Base-by-base conservation (phyloP, 208 protist species). In the Novymonas esmeraldas region DNA sequence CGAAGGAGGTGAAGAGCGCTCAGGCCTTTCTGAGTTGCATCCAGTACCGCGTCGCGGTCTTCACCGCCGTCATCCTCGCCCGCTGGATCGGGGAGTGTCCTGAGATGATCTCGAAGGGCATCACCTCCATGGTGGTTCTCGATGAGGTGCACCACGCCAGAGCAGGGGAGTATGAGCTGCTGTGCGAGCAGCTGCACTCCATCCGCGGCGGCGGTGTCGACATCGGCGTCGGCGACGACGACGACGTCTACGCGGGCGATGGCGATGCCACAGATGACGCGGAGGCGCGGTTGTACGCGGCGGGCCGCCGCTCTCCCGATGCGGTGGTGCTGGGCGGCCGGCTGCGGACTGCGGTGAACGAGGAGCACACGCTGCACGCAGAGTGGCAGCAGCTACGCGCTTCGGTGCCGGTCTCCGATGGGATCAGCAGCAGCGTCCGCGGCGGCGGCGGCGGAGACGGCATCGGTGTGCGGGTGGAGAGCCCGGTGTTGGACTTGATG, bases 111-210 rank as follows among this genome's bases (percentile, higher is more conserved):
- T 57, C 18, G 16, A 24, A 67, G 22, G 10, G 36, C 7, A 31
- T 80, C 11, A 62, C 39, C 3, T 68, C 65, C 31, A 60, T 93
- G 18, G 59, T 92, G 9, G 60, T 93, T 38, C 49, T 91, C 16
- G 87, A 93, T 54, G 87, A 93, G 57, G 84, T 76, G 31, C 87
- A 93, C 69, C 82, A 93, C 68, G 70, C 78, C n/a, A 26, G 36
- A 20, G 57, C 59, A 2, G 78, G 78, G 1, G 20, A 14, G n/a
- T 68, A 64, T 20, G 46, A 71, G 57, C 29, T 38, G 11, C 56
- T 83, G 20, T 56, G 66, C 14, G 66, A 82, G 14, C 54, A 16
- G 6, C 38, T 79, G 4, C 57, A 76, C 63, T 7, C n/a, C 61
- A 49, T 3, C 33, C 33, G 7, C 4, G 13, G 24, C 18, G 20